These are phyloP conservation scores for Smallanthus sonchifolius DNA, from an alignment of 129 eudicot species.

Conservation along the genomic window DNA sequence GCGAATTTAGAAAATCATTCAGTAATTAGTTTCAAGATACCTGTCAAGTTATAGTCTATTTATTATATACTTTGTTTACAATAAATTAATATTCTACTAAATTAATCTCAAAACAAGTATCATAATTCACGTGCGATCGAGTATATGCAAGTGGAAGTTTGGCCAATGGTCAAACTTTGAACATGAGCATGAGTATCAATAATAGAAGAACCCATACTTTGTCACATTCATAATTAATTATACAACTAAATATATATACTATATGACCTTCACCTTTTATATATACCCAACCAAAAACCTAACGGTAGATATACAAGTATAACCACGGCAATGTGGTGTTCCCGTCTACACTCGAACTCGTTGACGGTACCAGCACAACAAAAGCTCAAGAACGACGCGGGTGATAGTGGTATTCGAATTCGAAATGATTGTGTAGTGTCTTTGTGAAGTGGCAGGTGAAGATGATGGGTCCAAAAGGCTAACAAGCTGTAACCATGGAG, in stretches of 20 bases:
- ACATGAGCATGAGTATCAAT: not conserved
- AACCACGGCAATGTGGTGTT: too few species aligned
- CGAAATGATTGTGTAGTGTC: constrained; percentile 9
- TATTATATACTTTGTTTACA: not conserved
- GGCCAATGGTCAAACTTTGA: constrained; percentile 12
- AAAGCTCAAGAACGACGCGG: not conserved
- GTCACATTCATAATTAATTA: not conserved
- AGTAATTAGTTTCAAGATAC: not conserved
- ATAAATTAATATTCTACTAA: not conserved
- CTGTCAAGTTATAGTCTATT: not conserved
- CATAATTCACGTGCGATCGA: not conserved
- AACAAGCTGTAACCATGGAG: constrained; percentile 1
- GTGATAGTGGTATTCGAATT: not conserved
- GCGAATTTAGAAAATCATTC: too few species aligned
- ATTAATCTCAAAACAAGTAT: not conserved
- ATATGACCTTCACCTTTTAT: not conserved
- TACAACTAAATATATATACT: not conserved
- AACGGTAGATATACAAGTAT: too few species aligned
- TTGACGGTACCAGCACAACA: not conserved
- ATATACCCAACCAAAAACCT: not conserved
- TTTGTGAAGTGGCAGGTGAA: constrained; percentile 14
- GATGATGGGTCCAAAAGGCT: not conserved
- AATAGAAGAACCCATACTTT: constrained; percentile 4
- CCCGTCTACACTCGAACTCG: too few species aligned
- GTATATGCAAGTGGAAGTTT: not conserved